Evolutionary conservation across 495 filamentous ascomycete genomes (phyloP), one percentile per base, ranked within the genome.

Genomic region (Thermothielavioides terrestris): DNA sequence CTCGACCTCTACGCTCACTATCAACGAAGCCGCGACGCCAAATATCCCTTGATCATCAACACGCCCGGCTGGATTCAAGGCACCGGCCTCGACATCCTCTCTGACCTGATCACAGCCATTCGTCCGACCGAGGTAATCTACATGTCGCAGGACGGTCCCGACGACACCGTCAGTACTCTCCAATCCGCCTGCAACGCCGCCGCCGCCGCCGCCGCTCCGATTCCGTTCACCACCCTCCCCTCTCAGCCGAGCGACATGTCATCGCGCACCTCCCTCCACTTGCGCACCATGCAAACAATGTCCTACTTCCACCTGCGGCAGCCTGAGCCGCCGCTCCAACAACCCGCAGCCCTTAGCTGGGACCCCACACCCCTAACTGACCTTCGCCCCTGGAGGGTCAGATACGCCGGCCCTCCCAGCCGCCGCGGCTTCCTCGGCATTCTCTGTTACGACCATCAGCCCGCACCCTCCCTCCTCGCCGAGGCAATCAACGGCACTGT

Each of bases 1-100:
- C 70, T 80, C 43, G 82, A 92, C 54, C 77, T 94, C 1, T 72
- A 86, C 55, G 62, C 76, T 12, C 72, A 78, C 28, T 90, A 89
- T 61, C 76, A 73, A 18, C 63, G 60, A n/a, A 28, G 50, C 6
- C 60, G 67, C 22, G 46, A 60, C 7, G 27, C 22, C 6, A 46
- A 78, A 26, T 56, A 70, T 6, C 83, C 85, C 3, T 71, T 95
- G 7, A 70, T 95, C 8, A 77, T 95, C 60, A 92, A 94, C 63
- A 85, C 82, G 11, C 81, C 86, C 1, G 87, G 87, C 18, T 92
- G 88, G 88, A 81, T 90, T 23, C 82, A 84, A 59, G 86, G 85
- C 4, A 77, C 79, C 7, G 85, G 85, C 2, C 66, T 90, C 5
- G 83, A 88, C 56, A 70, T 90, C 10, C 71, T 89, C 0, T 69